These are phyloP conservation scores for Penstemon davidsonii DNA, from an alignment of 257 asterid species.

Conservation along the genomic window DNA sequence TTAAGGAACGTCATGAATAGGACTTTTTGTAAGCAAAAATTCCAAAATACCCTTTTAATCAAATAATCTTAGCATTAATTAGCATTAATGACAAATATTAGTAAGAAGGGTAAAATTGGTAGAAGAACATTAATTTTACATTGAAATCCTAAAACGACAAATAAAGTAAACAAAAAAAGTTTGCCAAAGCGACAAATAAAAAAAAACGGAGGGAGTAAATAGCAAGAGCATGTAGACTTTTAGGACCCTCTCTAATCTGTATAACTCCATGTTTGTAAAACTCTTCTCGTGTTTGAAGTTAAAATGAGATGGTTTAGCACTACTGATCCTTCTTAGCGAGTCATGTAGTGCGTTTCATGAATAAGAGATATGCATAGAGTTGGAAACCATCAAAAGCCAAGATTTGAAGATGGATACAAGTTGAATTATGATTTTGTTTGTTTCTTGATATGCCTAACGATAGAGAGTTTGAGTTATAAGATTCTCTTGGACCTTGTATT, in stretches of 20 bases:
- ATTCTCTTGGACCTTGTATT: background rate
- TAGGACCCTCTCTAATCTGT: slow-evolving; percentile 12
- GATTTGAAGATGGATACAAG: too few relatives aligned
- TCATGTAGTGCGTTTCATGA: background rate
- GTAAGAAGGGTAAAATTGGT: too few relatives aligned
- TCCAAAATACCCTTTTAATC: too few relatives aligned
- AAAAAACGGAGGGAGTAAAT: too few relatives aligned
- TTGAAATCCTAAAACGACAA: too few relatives aligned
- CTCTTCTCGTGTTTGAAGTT: background rate
- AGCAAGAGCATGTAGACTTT: background rate
- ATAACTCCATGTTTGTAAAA: background rate
- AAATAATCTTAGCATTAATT: too few relatives aligned
- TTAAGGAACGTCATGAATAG: too few relatives aligned
- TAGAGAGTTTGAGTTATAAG: slow-evolving; percentile 3
- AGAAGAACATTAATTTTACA: too few relatives aligned
- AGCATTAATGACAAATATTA: too few relatives aligned
- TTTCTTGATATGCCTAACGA: background rate
- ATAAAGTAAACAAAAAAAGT: too few relatives aligned
- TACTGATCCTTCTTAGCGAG: background rate
- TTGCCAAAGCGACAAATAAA: too few relatives aligned
- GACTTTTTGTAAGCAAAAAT: too few relatives aligned
- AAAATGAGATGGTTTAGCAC: background rate
- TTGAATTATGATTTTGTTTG: background rate
- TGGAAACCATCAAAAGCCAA: background rate
- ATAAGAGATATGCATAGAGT: background rate